These are phyloP conservation scores for Stagonosporopsis vannaccii DNA, from an alignment of 2,329 filamentous ascomycete species.

Conservation along the genomic window DNA sequence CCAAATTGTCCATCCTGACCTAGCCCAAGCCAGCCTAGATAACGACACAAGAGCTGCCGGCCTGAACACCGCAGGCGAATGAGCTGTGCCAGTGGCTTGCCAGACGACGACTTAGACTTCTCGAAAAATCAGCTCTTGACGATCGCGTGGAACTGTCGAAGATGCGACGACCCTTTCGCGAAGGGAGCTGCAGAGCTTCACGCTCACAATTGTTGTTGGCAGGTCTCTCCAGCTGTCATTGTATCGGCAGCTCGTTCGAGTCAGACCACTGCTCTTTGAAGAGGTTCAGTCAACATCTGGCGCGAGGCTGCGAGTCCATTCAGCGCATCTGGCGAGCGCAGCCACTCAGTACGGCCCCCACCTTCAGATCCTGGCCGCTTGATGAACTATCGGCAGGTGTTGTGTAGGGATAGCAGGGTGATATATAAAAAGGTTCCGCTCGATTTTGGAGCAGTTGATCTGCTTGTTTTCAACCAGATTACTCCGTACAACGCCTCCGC, in stretches of 20 bases:
- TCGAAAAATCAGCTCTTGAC: slow-evolving; percentile 2
- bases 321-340: background rate
- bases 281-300: background rate
- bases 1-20: slow-evolving; percentile 3
- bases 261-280: background rate
- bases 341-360: slow-evolving; percentile 12
- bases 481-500: no score
- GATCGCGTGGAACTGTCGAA: slow-evolving; percentile 8
- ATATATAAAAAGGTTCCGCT: slow-evolving; percentile 1
- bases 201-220: background rate
- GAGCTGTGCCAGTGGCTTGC: slow-evolving; percentile 3
- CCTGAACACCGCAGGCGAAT: slow-evolving; percentile 6
- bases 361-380: background rate
- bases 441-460: background rate
- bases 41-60: slow-evolving; percentile 1
- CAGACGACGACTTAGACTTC: background rate
- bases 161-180: background rate
- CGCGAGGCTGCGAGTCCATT: background rate
- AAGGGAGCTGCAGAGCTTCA: background rate
- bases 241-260: background rate
- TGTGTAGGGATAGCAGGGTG: slow-evolving; percentile 3
- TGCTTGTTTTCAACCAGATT: background rate
- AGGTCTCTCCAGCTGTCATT: background rate
- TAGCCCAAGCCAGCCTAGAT: slow-evolving; percentile 12
- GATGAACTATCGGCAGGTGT: background rate